A percentile compares a stretch with the other conserved stretches of the same genome.
Evolutionary conservation across 2,329 filamentous ascomycete species (phyloP).

Genomic region (Xylariaceae sp.): DNA sequence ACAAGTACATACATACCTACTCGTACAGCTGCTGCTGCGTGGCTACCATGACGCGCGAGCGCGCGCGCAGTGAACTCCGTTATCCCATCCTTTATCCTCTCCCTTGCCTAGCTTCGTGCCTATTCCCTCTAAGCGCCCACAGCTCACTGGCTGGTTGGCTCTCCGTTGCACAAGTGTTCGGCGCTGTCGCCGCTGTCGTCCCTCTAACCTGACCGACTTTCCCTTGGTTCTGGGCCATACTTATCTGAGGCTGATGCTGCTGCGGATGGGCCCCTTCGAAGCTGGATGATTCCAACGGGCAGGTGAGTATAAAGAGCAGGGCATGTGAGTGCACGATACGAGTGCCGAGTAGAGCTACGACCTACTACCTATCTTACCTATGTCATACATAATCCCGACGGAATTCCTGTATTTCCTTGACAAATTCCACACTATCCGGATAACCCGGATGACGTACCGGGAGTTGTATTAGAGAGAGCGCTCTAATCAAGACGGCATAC

Average conservation of each 20-base stretch:
- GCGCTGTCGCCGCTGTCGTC: too few relatives aligned
- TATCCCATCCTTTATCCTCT: background rate
- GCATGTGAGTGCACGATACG: too few relatives aligned
- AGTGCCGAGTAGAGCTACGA: background rate
- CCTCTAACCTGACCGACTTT: background rate
- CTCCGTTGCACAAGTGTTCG: constrained; percentile 1
- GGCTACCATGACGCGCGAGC: constrained; percentile 12
- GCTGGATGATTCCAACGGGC: too few relatives aligned
- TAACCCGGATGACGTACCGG: background rate
- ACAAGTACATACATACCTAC: too few relatives aligned
- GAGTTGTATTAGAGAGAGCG: background rate
- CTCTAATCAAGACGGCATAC: too few relatives aligned
- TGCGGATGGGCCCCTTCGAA: background rate
- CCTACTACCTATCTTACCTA: background rate
- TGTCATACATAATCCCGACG: background rate
- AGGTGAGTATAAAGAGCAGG: too few relatives aligned
- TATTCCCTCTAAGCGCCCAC: constrained; percentile 7
- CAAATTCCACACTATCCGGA: background rate
- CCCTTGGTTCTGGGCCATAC: background rate
- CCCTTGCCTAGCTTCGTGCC: too few relatives aligned
- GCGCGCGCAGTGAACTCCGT: constrained; percentile 6
- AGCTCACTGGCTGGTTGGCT: background rate
- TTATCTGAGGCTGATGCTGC: constrained; percentile 5
- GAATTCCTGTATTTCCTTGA: background rate
- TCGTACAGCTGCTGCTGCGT: too few relatives aligned